Conservation (phyloP, 139 green algal species). For the Chlorella ohadii region DNA sequence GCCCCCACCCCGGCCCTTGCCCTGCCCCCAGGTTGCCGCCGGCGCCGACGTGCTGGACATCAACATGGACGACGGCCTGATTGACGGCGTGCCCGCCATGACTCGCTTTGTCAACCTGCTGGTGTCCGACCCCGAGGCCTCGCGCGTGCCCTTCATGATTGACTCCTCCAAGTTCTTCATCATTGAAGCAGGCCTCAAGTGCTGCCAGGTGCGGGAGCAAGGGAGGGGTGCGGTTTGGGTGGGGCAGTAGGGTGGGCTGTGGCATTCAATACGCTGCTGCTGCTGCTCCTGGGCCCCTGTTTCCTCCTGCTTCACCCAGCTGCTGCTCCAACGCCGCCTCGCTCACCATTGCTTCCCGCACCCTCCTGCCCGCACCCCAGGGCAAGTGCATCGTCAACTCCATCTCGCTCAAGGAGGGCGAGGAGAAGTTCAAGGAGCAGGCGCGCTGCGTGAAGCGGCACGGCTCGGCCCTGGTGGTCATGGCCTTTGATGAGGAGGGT, state of each 20-base stretch:
- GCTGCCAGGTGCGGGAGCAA: conserved; percentile 65
- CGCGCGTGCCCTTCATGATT: conserved; percentile 98
- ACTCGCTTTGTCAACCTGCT: conserved; percentile 97
- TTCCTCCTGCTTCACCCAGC: no score
- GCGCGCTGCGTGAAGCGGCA: conserved; percentile 87
- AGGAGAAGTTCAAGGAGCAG: conserved; percentile 91
- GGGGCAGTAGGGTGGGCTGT: background rate
- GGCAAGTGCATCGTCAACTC: conserved; percentile 99
- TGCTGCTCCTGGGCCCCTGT: no score
- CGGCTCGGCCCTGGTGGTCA: conserved; percentile 96
- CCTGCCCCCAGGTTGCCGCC: conserved; percentile 68
- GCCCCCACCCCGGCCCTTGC: no score
- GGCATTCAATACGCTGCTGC: no score
- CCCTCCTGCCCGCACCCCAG: conserved; percentile 35
- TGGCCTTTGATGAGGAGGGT: conserved; percentile 98
- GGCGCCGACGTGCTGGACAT: conserved; percentile 96
- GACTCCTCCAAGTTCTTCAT: conserved; percentile 98
- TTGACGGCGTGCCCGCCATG: conserved; percentile 96
- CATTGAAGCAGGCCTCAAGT: conserved; percentile 98
- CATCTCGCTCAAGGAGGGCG: conserved; percentile 98
- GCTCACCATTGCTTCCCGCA: background rate
- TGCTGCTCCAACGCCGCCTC: no score
- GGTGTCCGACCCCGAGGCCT: conserved; percentile 95
- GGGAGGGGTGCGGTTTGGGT: background rate
- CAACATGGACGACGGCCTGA: conserved; percentile 99